These are phyloP conservation scores for Moesziomyces parantarcticus DNA, from an alignment of 1,284 basidiomycete genomes.

Conservation along the genomic window DNA sequence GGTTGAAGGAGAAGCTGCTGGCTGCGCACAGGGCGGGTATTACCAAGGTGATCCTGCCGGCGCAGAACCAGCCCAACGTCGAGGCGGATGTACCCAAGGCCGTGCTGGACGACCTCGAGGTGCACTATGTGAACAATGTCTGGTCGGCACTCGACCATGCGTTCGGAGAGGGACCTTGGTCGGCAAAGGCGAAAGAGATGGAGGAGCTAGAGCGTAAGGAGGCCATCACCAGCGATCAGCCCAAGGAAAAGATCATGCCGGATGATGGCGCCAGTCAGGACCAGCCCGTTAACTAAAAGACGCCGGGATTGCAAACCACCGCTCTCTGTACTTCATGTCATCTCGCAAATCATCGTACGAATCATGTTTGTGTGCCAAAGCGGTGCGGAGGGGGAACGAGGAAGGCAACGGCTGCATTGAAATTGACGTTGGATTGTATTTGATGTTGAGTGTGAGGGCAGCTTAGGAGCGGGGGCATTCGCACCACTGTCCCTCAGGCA, in stretches of 20 bases:
- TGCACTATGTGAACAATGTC: slow-evolving; percentile 66
- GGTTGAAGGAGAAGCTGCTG: slow-evolving; percentile 67
- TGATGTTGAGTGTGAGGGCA: no score
- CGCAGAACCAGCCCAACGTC: slow-evolving; percentile 65
- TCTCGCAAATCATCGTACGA: no score
- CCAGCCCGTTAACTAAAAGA: slow-evolving; percentile 49
- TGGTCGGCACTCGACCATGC: slow-evolving; percentile 66
- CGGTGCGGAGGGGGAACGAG: no score
- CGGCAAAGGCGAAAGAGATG: slow-evolving; percentile 55
- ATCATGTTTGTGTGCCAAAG: no score
- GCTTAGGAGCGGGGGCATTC: slow-evolving; percentile 42
- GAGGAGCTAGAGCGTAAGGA: slow-evolving; percentile 48
- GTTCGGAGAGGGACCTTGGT: slow-evolving; percentile 66
- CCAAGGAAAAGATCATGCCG: slow-evolving; percentile 36
- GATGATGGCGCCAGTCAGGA: slow-evolving; percentile 51
- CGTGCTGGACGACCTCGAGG: slow-evolving; percentile 62
- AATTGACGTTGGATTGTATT: no score
- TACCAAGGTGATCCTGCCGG: slow-evolving; percentile 63
- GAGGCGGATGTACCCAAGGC: slow-evolving; percentile 66
- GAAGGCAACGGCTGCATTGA: no score
- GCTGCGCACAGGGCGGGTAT: slow-evolving; percentile 66
- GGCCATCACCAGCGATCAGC: slow-evolving; percentile 5
- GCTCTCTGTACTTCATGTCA: slow-evolving; percentile 4
- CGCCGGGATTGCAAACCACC: slow-evolving; percentile 1
- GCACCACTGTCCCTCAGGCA: slow-evolving; percentile 44